These are phyloP conservation scores for Sporothrix phasma DNA, from an alignment of 2,329 filamentous ascomycete species.

Conservation along the genomic window DNA sequence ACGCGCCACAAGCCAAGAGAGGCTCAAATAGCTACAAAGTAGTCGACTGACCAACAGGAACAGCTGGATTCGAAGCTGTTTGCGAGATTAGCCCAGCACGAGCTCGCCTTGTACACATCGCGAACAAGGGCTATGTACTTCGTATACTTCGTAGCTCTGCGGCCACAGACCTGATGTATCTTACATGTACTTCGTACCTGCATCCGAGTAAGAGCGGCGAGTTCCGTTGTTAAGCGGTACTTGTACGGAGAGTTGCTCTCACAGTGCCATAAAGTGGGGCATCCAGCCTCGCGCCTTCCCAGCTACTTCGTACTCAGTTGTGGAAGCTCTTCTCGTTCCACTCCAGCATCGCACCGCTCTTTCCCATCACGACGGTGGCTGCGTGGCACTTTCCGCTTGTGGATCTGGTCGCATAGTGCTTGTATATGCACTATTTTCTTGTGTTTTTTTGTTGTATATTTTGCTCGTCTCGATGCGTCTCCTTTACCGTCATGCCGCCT, in stretches of 20 bases:
- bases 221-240: background rate
- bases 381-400: background rate
- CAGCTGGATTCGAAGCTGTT: background rate
- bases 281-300: background rate
- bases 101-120: background rate
- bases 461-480: conserved; percentile 10
- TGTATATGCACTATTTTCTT: background rate
- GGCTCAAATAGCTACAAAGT: background rate
- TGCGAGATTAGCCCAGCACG: background rate
- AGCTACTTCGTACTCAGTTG: background rate
- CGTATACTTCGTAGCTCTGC: background rate
- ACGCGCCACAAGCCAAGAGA: background rate
- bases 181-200: background rate
- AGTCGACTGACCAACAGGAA: background rate
- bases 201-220: background rate
- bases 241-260: background rate
- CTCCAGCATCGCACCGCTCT: background rate
- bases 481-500: conserved; percentile 32
- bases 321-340: background rate
- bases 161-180: too few relatives aligned
- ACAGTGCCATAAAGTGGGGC: background rate
- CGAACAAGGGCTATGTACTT: background rate
- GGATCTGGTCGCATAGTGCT: background rate
- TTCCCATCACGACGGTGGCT: background rate
- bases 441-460: conserved; percentile 5